These are phyloP conservation scores for Auriscalpium microsporum DNA, from an alignment of 768 basidiomycete species.

Conservation along the genomic window DNA sequence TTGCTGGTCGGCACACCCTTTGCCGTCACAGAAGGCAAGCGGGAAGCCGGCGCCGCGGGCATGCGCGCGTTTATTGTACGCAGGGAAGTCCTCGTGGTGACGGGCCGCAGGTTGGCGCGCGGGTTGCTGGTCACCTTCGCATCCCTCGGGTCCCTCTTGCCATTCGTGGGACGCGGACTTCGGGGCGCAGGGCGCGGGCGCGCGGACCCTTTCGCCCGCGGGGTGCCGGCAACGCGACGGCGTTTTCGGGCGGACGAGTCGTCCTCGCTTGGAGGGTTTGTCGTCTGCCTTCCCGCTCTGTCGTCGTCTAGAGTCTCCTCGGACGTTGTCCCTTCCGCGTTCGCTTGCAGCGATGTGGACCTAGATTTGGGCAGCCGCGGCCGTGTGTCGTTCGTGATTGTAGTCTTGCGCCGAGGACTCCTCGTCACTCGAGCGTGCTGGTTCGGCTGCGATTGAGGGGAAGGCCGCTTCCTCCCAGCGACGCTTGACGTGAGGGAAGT, in stretches of 20 bases:
- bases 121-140: background rate
- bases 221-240: conserved; percentile 4
- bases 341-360: conserved; percentile 1
- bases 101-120: background rate
- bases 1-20: too few species aligned
- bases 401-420: background rate
- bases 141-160: background rate
- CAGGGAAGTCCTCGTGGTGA: conserved; percentile 10
- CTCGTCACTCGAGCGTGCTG: conserved; percentile 5
- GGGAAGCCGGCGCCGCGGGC: background rate
- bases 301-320: conserved; percentile 15
- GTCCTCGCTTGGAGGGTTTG: background rate
- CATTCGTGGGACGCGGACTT: background rate
- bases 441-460: conserved; percentile 11
- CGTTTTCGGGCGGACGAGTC: conserved; percentile 6
- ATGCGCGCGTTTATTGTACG: conserved; percentile 1
- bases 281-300: background rate
- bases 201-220: background rate
- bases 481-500: conserved; percentile 15
- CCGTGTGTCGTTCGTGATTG: too few species aligned
- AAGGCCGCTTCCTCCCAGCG: conserved; percentile 20
- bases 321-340: conserved; percentile 4
- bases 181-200: conserved; percentile 2
- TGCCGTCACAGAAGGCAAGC: too few species aligned
- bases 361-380: background rate